Evolutionary conservation across 139 green algal genomes (phyloP), one percentile per base, ranked within the genome.

Genomic region (Protoeuglena noctilucae): DNA sequence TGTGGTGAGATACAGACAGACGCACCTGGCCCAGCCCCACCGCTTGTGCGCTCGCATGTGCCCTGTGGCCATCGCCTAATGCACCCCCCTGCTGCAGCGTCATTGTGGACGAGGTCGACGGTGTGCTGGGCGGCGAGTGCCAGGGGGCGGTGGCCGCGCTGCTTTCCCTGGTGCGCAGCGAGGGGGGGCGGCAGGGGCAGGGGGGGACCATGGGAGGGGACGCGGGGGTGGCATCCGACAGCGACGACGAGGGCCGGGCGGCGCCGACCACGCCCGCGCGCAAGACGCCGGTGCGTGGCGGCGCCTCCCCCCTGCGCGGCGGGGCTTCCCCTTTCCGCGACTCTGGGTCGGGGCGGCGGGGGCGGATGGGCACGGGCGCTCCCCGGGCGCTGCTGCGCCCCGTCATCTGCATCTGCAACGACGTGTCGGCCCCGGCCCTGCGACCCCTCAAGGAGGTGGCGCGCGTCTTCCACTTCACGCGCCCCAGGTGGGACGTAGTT

Each of bases 351-450:
- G 6, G 14, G 45, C 16, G 28, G 21, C 4, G 53, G 51, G 19
- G 40, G 30, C 4, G 18, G 29, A 1, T 18, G 57, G 21, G 34
- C 39, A 46, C 30, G 62, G 45, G 27, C 59, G 47, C 52, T 57
- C 31, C 45, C 25, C 29, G 24, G n/a, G 29, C 46, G 3, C 71
- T 94, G 49, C 40, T 43, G 25, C 70, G 84, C 1, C 86, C 93
- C 47, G 76, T 98, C 61, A 95, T 98, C 54, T 87, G 73, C 66
- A 93, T 96, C 50, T 93, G 80, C 75, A 98, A 98, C 66, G 91
- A 98, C 66, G 66, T 93, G 49, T 95, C 93, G 54, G 80, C 81
- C 2, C 81, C 88, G 4, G 75, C 75, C 22, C 76, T 98, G 58
- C 62, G 83, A 19, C 85, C 80, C 22, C 76, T 98, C 53, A 62